These are phyloP conservation scores for Ziziphus jujuba DNA, from an alignment of 306 rosid genomes.

Conservation along the genomic window DNA sequence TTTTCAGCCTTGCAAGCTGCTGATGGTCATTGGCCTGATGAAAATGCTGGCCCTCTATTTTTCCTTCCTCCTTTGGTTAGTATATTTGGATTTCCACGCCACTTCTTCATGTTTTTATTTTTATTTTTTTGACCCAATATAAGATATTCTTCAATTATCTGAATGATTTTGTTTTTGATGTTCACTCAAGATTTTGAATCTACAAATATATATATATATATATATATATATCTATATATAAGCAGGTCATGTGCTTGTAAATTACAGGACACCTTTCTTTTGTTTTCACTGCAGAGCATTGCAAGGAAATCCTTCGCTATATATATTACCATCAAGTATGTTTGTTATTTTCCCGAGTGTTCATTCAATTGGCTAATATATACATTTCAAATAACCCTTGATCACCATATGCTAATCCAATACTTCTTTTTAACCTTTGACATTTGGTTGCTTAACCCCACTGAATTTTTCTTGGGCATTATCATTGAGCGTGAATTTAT, in stretches of 20 bases:
- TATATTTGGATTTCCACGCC: neutral
- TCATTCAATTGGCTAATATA: too few species aligned
- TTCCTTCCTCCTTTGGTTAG: slow-evolving; percentile 13
- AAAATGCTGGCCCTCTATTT: neutral
- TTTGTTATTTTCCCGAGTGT: neutral
- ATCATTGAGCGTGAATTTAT: too few species aligned
- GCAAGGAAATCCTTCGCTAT: slow-evolving; percentile 56
- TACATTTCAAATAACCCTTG: too few species aligned
- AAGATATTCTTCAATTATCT: too few species aligned
- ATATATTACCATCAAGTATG: slow-evolving; percentile 56
- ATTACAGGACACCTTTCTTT: slow-evolving; percentile 49
- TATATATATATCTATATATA: neutral
- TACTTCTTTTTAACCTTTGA: too few species aligned
- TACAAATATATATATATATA: too few species aligned
- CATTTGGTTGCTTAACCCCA: too few species aligned
- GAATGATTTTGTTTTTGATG: too few species aligned
- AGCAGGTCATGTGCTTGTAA: slow-evolving; percentile 55
- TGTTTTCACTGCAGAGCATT: slow-evolving; percentile 36
- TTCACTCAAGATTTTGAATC: too few species aligned
- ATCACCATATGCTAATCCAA: too few species aligned
- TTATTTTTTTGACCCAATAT: too few species aligned
- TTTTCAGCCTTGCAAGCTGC: slow-evolving; percentile 16
- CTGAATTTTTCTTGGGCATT: too few species aligned
- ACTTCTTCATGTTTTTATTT: neutral
- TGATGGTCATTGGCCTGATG: slow-evolving; percentile 11